Conservation (phyloP, 345 rosid species). For the Acer yangbiense region DNA sequence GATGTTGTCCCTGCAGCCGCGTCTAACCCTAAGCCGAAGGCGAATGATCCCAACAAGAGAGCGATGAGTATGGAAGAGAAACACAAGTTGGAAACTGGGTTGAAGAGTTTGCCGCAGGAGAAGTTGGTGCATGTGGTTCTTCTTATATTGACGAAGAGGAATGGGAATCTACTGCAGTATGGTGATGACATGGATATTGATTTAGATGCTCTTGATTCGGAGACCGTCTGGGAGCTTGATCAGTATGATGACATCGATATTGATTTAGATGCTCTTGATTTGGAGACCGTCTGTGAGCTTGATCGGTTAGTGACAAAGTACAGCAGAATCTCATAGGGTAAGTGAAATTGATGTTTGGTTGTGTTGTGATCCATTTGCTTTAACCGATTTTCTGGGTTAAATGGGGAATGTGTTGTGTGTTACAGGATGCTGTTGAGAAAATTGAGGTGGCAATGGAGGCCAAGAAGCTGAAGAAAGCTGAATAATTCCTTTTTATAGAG, state of each 20-base stretch:
- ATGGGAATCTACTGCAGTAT: constrained; percentile 51
- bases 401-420: neutral
- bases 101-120: constrained; percentile 78
- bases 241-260: constrained; percentile 77
- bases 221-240: constrained; percentile 86
- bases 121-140: constrained; percentile 79
- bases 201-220: constrained; percentile 71
- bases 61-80: constrained; percentile 75
- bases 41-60: constrained; percentile 79
- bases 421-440: constrained; percentile 22
- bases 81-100: constrained; percentile 60
- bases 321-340: constrained; percentile 54
- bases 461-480: constrained; percentile 65
- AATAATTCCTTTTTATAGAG: too few relatives aligned
- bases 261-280: constrained; percentile 74
- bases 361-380: neutral
- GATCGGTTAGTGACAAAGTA: constrained; percentile 79
- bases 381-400: neutral
- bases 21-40: too few relatives aligned
- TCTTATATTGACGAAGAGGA: constrained; percentile 70
- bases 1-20: too few relatives aligned
- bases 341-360: neutral
- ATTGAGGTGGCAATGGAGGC: constrained; percentile 47
- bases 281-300: constrained; percentile 80
- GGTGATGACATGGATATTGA: constrained; percentile 86